Base-by-base conservation (phyloP, 2,329 filamentous ascomycete species). In the Venturia aucupariae region DNA sequence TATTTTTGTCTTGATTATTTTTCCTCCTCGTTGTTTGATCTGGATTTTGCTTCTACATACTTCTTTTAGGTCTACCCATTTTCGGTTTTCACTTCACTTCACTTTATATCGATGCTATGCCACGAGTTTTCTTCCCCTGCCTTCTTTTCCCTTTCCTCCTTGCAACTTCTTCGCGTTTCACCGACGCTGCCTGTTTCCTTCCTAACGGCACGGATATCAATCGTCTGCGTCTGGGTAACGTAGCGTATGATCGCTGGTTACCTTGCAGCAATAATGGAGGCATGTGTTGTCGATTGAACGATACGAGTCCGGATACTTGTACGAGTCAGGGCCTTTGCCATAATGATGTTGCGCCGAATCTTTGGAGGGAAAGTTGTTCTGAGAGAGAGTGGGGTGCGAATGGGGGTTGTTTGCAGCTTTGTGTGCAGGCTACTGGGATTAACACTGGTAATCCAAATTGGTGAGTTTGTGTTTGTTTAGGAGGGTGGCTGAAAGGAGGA, bases 351-450 rank as follows among this genome's bases (percentile, higher is more conserved):
- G 51, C 51, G 30, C 51, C 51, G 30, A 38, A n/a, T 35, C 30
- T 57, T 32, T 57, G 51, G 51, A 57, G 51, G 51, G 51, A 57
- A 8, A 57, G 51, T 35, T 57, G 51, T 57, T 35, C 51, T 27
- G 51, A 38, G 35, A 15, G 15, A n/a, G 15, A 13, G n/a, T 57
- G 51, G 51, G 51, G 51, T 11, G n/a, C n/a, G n/a, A n/a, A n/a
- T n/a, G 30, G 51, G 4, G 11, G 6, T 15, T 57, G 51, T 35
- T n/a, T 57, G 27, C 51, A 57, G 19, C 27, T 57, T n/a, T 57
- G 51, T 57, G 51, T 57, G 1, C 15, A 4, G 27, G 17, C 51
- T 3, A 57, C 15, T 2, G 51, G 22, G 17, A 57, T 57, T 35
- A 57, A 57, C 35, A 57, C 51, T 1, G 51, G 51, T 13, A 57